These are phyloP conservation scores for Moesziomyces antarcticus DNA, from an alignment of 1,284 basidiomycete genomes.

Conservation along the genomic window DNA sequence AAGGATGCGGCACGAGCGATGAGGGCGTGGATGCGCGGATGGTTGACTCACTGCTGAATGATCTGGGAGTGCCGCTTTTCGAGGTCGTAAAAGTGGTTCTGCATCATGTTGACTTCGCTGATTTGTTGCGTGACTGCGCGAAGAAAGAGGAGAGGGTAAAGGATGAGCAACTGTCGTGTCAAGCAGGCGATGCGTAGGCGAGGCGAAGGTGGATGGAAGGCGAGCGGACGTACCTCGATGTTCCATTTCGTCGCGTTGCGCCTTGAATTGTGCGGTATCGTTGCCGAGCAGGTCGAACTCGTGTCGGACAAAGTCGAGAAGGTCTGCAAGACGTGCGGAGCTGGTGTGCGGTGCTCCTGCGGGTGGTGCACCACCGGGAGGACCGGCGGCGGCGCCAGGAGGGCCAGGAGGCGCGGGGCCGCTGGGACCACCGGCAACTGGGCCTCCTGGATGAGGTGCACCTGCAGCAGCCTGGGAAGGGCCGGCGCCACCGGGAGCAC, in stretches of 20 bases:
- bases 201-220: neutral
- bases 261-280: slow-evolving; percentile 78
- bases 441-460: slow-evolving; percentile 42
- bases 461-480: slow-evolving; percentile 43
- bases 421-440: slow-evolving; percentile 37
- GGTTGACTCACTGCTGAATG: slow-evolving; percentile 72
- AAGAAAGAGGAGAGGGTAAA: neutral
- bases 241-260: slow-evolving; percentile 89
- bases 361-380: slow-evolving; percentile 39
- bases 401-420: slow-evolving; percentile 33
- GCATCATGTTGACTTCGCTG: slow-evolving; percentile 60
- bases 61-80: slow-evolving; percentile 79
- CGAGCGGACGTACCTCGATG: slow-evolving; percentile 75
- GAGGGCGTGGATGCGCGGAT: neutral
- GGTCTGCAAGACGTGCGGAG: slow-evolving; percentile 75
- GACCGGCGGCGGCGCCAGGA: slow-evolving; percentile 36
- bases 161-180: neutral
- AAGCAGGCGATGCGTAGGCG: too few species aligned
- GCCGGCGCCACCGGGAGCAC: slow-evolving; percentile 30
- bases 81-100: slow-evolving; percentile 78
- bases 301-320: slow-evolving; percentile 82
- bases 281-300: slow-evolving; percentile 84
- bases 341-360: slow-evolving; percentile 42
- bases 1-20: neutral
- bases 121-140: slow-evolving; percentile 52